These are phyloP conservation scores for Echium plantagineum DNA, from an alignment of 257 asterid species.

Conservation along the genomic window DNA sequence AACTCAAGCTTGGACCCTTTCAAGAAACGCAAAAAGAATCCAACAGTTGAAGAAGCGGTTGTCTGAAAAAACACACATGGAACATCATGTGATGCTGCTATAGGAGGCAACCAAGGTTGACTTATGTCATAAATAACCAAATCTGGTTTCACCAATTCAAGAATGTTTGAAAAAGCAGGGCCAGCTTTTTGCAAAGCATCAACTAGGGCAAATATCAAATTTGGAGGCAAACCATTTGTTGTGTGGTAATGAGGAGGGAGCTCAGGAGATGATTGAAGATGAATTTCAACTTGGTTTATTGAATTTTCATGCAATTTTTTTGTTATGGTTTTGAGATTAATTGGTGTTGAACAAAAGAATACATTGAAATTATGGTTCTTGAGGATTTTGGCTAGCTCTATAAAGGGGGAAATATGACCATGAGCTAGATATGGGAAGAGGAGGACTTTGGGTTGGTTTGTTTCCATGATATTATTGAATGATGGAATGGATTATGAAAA, in stretches of 20 bases:
- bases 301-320: conserved; percentile 9
- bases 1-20: conserved; percentile 4
- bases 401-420: conserved; percentile 45
- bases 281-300: conserved; percentile 31
- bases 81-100: conserved; percentile 14
- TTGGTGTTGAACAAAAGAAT: conserved; percentile 32
- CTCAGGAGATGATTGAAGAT: conserved; percentile 20
- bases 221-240: conserved; percentile 46
- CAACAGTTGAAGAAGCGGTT: conserved; percentile 20
- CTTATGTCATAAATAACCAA: conserved; percentile 27
- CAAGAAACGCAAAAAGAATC: conserved; percentile 14
- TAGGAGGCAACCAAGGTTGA: conserved; percentile 24
- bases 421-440: conserved; percentile 51
- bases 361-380: conserved; percentile 16
- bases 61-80: conserved; percentile 22
- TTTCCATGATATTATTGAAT: conserved; percentile 29
- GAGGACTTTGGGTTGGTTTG: conserved; percentile 11
- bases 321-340: conserved; percentile 28
- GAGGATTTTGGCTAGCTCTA: conserved; percentile 42
- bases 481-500: conserved; percentile 11
- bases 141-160: conserved; percentile 25
- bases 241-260: conserved; percentile 43
- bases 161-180: conserved; percentile 17
- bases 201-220: conserved; percentile 28
- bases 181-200: conserved; percentile 21